Conservation (phyloP, 805 yeast species). For the Saccharomycopsis sp. region DNA sequence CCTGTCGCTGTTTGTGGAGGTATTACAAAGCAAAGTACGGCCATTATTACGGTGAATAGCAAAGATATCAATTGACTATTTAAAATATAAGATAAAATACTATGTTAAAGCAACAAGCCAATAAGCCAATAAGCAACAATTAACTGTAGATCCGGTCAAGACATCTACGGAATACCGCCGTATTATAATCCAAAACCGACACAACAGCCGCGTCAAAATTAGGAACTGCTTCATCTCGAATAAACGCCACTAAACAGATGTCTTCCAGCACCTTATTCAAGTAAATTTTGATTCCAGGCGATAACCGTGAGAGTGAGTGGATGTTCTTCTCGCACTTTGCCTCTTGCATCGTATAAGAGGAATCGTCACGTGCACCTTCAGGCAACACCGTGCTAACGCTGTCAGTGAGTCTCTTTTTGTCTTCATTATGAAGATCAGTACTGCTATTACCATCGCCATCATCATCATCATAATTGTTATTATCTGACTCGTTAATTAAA, state of each 20-base stretch:
- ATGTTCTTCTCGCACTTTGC: conserved; percentile 32
- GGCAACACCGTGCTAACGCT: background rate
- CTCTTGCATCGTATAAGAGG: conserved; percentile 11
- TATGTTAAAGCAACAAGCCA: too few relatives aligned
- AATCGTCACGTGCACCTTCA: conserved; percentile 12
- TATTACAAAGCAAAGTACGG: too few relatives aligned
- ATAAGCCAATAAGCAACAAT: too few relatives aligned
- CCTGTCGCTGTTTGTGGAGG: too few relatives aligned
- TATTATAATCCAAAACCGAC: conserved; percentile 83
- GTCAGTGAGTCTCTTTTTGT: conserved; percentile 6
- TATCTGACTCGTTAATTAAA: background rate
- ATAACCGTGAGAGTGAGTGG: conserved; percentile 66
- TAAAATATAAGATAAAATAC: too few relatives aligned
- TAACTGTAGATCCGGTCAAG: conserved; percentile 49
- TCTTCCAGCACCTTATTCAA: conserved; percentile 91
- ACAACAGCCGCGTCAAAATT: conserved; percentile 37
- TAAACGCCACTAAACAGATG: conserved; percentile 80
- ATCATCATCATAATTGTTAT: background rate
- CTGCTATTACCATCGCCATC: conserved; percentile 12
- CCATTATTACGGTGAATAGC: too few relatives aligned
- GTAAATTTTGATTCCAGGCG: conserved; percentile 78
- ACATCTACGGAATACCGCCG: conserved; percentile 69
- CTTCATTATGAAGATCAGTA: conserved; percentile 3
- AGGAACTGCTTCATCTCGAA: conserved; percentile 52
- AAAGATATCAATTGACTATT: too few relatives aligned